Base-by-base conservation (phyloP, 768 basidiomycete genomes). In the Podaxis pistillaris region DNA sequence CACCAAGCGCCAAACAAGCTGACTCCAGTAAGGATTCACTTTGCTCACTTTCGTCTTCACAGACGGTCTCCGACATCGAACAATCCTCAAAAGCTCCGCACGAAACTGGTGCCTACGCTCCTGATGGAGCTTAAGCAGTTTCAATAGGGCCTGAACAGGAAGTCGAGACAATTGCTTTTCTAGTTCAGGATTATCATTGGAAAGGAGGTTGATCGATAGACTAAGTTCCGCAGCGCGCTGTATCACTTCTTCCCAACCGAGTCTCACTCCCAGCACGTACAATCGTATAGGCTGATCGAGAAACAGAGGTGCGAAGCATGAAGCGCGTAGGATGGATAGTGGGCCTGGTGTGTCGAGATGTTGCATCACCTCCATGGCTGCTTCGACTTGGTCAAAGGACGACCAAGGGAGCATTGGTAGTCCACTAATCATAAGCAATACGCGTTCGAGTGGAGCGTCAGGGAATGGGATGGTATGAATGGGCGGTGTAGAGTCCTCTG, bases 301-400 rank as follows among this genome's bases (percentile, higher is more conserved):
- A 65, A 82, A 79, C 15, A 75, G 60, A 6, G 80, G 78, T 1
- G 80, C 71, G 5, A 76, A 76, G 56, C 81, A 73, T 8, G 75
- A 74, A 9, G 76, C 68, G 4, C 82, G 80, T 19, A 83, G 70
- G 63, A 78, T 63, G 33, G 79, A 79, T 6, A 81, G 66, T 2
- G 79, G 79, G 5, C 80, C 79, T 5, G 76, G 75, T 26, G 81
- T 73, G 46, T 81, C 78, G 76, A 81, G 83, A 63, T 76, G 76
- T 65, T 81, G 78, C 6, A 79, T 79, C 11, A 81, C 78, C 12
- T 72, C 62, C 2, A 80, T 68, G 3, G 77, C 73, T 17, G 68
- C 68, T 52, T 78, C 76, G n/a, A 78, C 64, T 58, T 80, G 73
- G 63, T 79, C 77, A 60, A 79, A 76, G 0, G 77, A 76, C 40